These are phyloP conservation scores for Haematococcus lacustris DNA, from an alignment of 139 green algal genomes.

Conservation along the genomic window DNA sequence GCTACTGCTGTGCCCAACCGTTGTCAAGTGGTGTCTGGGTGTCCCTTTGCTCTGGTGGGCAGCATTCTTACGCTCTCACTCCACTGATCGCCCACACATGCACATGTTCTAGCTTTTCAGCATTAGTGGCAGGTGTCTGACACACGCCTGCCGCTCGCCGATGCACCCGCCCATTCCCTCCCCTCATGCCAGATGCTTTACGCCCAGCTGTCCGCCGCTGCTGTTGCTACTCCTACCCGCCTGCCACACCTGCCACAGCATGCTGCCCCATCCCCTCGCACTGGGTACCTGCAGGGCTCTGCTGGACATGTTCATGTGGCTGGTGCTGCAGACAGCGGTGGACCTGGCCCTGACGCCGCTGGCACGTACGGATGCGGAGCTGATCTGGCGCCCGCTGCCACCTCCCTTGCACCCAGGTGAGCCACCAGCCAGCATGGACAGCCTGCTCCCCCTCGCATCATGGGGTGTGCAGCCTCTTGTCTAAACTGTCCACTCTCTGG, in stretches of 20 bases:
- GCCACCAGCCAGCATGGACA: neutral
- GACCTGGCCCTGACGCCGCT: conserved; percentile 10
- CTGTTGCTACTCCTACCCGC: neutral
- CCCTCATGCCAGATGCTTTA: neutral
- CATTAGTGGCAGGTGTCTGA: neutral
- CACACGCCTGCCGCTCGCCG: neutral
- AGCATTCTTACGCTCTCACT: neutral
- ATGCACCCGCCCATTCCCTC: neutral
- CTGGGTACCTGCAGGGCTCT: conserved; percentile 4
- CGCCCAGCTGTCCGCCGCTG: neutral
- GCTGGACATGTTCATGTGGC: conserved; percentile 19
- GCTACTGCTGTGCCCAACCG: neutral
- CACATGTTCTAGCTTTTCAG: neutral
- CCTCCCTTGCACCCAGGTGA: conserved; percentile 12
- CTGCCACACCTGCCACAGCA: neutral
- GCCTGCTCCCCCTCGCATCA: neutral
- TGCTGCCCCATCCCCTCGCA: neutral
- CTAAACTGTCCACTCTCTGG: neutral
- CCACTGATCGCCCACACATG: neutral
- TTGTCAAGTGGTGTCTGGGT: neutral
- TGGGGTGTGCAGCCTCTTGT: neutral
- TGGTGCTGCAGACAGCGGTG: conserved; percentile 7
- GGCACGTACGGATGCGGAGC: neutral
- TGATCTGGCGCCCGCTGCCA: neutral
- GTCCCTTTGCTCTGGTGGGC: neutral